Base-by-base conservation (phyloP, 2,329 filamentous ascomycete species). In the Ophiostoma triangulosporum region DNA sequence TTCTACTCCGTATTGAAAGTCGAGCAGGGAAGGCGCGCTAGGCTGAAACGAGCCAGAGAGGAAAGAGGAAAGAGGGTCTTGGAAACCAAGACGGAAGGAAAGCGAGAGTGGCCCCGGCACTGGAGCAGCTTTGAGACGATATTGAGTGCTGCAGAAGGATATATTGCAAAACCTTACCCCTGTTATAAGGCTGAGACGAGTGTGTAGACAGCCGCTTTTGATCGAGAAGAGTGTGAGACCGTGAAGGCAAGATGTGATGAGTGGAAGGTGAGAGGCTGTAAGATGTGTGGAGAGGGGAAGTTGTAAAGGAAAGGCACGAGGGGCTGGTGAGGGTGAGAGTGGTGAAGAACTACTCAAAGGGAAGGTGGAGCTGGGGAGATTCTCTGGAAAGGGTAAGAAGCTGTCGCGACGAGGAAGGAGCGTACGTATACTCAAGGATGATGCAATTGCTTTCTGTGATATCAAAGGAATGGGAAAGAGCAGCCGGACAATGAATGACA, bases 11-110 rank as follows among this genome's bases (percentile, higher is more conserved):
- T 15, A 14, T 22, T 53, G n/a, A n/a, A 15, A 22, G 15, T 46
- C n/a, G 36, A 46, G 32, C 43, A 40, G 32, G 33, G 38, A 51
- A 54, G 53, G 17, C 29, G 38, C 56, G 56, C 56, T 57, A 57
- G 38, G 31, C 56, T 27, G 52, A 54, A 56, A 46, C 24, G n/a
- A 46, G 43, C 24, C 49, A 17, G 15, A 35, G 56, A 53, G 40
- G 33, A n/a, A 45, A 48, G 31, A 32, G 50, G 48, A 51, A 51
- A 50, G 43, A 53, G 51, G 51, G 29, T 29, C 50, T 48, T 12
- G 31, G 48, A 32, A 50, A 38, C 27, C 24, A 52, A 45, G 43
- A 24, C 38, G 50, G 50, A 48, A 48, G 46, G 26, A 52, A 52
- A 54, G 12, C 20, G 46, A 29, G 27, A 51, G 50, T 54, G 50